Evolutionary conservation across 768 basidiomycete genomes (phyloP), one percentile per base, ranked within the genome.

Genomic region (Amylocystis lapponica): DNA sequence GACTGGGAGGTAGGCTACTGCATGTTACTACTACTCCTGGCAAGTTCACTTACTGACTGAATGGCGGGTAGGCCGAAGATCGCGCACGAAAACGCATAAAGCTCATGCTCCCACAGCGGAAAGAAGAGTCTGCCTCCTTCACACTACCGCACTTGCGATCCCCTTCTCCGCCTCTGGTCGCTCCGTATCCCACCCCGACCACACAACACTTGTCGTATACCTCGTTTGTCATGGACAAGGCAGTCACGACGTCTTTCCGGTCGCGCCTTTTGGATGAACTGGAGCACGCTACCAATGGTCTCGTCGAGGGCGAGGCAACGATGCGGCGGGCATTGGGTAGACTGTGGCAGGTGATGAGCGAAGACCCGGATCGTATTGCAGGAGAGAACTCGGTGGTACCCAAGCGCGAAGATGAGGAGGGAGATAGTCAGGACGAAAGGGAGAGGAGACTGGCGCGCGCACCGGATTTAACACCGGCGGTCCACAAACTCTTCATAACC

Each of bases 141-240:
- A 66, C 70, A 17, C 71, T 92, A 14, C 78, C 88, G 19, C 88
- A 93, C 63, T 65, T 93, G 27, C 76, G 79, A 32, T 81, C 84
- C 6, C 83, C 85, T 16, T 85, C 86, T 0, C 89, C 90, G 4
- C 87, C 90, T 8, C 72, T 87, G 21, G 69, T 74, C 19, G 78
- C 87, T 0, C 87, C 89, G 3, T 91, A 90, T 55, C 78, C 81
- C 19, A 68, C 77, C 17, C 86, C 86, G 20, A 71, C 71, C 19
- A 61, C 71, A 9, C 76, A 83, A 38, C 87, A 91, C 55, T 71
- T 81, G 46, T 83, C 75, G 48, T 91, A 86, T 63, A 75, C 87
- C 16, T 86, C 88, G 0, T 87, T 89, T 53, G 87, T 93, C 12
- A 75, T 91, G 73, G 89, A 92, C 59, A 86, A 83, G 49, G 76